Conservation (phyloP, 2,329 filamentous ascomycete species). For the Pseudocercospora vitis region DNA sequence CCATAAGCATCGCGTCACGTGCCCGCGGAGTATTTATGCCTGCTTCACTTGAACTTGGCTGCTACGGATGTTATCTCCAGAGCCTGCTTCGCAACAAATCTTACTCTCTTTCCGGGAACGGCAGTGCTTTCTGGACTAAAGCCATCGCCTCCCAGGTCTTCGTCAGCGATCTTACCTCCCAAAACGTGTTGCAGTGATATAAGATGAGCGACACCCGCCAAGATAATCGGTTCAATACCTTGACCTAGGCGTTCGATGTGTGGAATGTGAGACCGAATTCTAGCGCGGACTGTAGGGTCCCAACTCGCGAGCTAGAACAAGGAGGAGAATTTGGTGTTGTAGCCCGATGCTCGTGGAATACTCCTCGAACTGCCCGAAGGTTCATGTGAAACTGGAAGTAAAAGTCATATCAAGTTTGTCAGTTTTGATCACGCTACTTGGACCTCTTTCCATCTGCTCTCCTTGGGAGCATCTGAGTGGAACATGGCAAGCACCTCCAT, state of each 20-base stretch:
- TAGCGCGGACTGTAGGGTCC: constrained; percentile 3
- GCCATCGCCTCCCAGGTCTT: background rate
- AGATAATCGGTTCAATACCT: background rate
- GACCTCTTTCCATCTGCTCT: too few relatives aligned
- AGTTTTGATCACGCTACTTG: too few relatives aligned
- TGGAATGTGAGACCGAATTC: constrained; percentile 8
- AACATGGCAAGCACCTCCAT: too few relatives aligned
- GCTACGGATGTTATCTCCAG: constrained; percentile 1
- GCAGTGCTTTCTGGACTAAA: background rate
- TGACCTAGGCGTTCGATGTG: constrained; percentile 3
- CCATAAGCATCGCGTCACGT: too few relatives aligned
- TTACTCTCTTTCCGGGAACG: background rate
- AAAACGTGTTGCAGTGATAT: constrained; percentile 2
- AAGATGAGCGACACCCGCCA: constrained; percentile 4
- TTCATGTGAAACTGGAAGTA: too few relatives aligned
- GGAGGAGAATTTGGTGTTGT: background rate
- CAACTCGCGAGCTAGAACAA: constrained; percentile 5
- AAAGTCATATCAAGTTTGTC: too few relatives aligned
- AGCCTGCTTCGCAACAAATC: background rate
- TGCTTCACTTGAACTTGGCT: constrained; percentile 5
- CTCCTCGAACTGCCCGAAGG: too few relatives aligned
- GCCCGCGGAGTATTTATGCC: background rate
- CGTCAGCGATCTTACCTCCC: too few relatives aligned
- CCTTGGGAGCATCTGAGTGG: too few relatives aligned
- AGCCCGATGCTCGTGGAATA: too few relatives aligned